Evolutionary conservation across 768 basidiomycete species (phyloP).

Genomic region (Pleurotus sapidus): DNA sequence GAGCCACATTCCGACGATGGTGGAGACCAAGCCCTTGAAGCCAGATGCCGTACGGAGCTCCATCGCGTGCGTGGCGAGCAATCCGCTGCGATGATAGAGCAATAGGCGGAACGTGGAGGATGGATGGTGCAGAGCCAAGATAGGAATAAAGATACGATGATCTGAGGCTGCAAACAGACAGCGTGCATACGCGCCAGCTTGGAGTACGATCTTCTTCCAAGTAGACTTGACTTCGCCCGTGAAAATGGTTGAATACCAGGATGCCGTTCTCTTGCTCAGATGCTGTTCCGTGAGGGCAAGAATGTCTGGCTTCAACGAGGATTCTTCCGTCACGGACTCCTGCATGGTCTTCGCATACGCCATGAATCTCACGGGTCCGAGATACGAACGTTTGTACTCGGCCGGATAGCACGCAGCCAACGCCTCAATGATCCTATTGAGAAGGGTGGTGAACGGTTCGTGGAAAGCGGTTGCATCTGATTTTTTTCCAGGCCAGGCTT

Average conservation of each 20-base stretch:
- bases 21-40: slow-evolving; percentile 5
- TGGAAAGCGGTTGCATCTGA: neutral
- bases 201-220: neutral
- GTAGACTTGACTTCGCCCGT: neutral
- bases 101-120: neutral
- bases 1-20: neutral
- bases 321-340: neutral
- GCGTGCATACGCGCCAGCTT: neutral
- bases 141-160: neutral
- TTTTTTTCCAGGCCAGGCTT: neutral
- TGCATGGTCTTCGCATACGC: neutral
- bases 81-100: slow-evolving; percentile 4
- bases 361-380: too few species aligned
- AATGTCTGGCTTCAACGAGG: neutral
- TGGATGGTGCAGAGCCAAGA: slow-evolving; percentile 2
- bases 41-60: neutral
- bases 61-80: neutral
- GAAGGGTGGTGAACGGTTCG: neutral
- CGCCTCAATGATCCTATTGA: neutral
- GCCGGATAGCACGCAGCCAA: too few species aligned
- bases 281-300: neutral
- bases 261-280: neutral
- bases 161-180: slow-evolving; percentile 7
- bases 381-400: neutral
- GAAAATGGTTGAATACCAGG: neutral